Percentiles rank a stretch among this genome's conserved stretches.
phyloP scores from a whole-genome alignment of 2,329 filamentous ascomycete species.

The Colletotrichum scovillei region DNA sequence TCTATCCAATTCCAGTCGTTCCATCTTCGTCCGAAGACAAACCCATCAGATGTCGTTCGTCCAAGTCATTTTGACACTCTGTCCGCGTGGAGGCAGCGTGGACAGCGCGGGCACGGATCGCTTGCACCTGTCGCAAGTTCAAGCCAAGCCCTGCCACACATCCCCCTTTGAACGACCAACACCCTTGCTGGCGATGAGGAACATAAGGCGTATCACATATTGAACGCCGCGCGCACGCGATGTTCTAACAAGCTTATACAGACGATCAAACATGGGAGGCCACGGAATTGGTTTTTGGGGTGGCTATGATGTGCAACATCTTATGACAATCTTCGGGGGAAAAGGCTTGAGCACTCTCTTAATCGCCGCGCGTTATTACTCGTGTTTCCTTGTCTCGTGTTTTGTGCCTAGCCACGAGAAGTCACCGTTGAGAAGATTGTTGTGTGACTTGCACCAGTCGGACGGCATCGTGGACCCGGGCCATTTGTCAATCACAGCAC shows the following conservation, averaged over 20 bases:
- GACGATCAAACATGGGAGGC: slow-evolving; percentile 15
- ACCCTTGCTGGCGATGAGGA: neutral
- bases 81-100: neutral
- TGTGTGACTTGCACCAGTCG: neutral
- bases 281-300: no score
- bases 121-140: neutral
- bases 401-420: neutral
- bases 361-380: neutral
- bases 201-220: slow-evolving; percentile 15
- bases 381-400: neutral
- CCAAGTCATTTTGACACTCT: neutral
- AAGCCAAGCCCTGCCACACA: neutral
- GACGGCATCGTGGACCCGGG: neutral
- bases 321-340: slow-evolving; percentile 3
- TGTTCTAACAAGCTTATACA: slow-evolving; percentile 13
- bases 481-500: neutral
- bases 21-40: neutral
- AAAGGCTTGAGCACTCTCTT: neutral
- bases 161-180: neutral
- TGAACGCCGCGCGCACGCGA: neutral
- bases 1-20: neutral
- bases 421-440: no score
- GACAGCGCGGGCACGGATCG: neutral
- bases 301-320: neutral
- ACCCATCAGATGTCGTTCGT: neutral